phyloP scores from a whole-genome alignment of 768 basidiomycete species.

The Auriscalpium orientale region DNA sequence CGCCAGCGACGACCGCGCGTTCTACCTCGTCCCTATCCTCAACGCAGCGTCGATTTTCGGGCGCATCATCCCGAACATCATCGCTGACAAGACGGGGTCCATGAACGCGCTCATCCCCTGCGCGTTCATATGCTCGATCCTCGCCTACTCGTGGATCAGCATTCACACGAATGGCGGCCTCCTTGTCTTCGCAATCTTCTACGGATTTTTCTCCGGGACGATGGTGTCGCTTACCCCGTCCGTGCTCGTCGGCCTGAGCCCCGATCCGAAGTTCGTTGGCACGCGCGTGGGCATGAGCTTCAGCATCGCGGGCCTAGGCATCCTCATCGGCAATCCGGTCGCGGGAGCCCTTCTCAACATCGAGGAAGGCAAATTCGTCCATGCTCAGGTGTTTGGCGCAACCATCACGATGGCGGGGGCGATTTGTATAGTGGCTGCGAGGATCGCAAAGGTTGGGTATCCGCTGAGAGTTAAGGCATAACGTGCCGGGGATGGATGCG shows the following conservation, averaged over 20 bases:
- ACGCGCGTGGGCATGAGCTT: slow-evolving; percentile 20
- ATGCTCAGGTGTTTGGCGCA: slow-evolving; percentile 8
- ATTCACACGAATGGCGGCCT: slow-evolving; percentile 20
- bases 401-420: background rate
- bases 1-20: slow-evolving; percentile 15
- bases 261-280: slow-evolving; percentile 8
- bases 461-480: slow-evolving; percentile 2
- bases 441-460: background rate
- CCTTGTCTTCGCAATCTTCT: slow-evolving; percentile 27
- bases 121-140: slow-evolving; percentile 16
- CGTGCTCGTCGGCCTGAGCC: slow-evolving; percentile 3
- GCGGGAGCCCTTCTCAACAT: slow-evolving; percentile 12
- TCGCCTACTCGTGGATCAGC: slow-evolving; percentile 24
- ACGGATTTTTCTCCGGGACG: slow-evolving; percentile 28
- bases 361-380: slow-evolving; percentile 3
- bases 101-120: slow-evolving; percentile 21
- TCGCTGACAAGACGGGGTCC: slow-evolving; percentile 23
- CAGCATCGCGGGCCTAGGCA: slow-evolving; percentile 9
- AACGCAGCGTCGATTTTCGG: slow-evolving; percentile 23
- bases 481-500: too few relatives aligned
- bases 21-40: slow-evolving; percentile 24
- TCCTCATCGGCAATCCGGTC: slow-evolving; percentile 18
- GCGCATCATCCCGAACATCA: slow-evolving; percentile 22
- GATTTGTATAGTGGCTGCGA: background rate
- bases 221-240: slow-evolving; percentile 8